These are phyloP conservation scores for Closterium sp. DNA, from an alignment of 139 green algal species.

Conservation along the genomic window DNA sequence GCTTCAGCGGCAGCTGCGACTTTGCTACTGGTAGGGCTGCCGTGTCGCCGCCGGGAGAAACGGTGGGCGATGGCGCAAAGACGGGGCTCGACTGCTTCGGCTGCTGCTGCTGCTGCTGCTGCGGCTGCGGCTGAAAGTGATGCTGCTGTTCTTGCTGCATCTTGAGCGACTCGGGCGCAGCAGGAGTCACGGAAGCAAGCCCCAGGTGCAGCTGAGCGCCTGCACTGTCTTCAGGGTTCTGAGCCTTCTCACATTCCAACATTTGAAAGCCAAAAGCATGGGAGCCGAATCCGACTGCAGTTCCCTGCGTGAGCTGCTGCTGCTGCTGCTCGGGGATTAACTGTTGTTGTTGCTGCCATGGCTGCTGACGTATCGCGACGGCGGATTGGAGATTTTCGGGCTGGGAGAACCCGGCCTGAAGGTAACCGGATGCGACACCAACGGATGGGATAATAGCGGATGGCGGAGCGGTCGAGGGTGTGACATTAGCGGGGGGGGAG, in stretches of 20 bases:
- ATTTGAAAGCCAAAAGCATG: background rate
- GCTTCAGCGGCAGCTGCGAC: background rate
- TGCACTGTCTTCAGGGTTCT: too few relatives aligned
- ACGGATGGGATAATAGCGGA: background rate
- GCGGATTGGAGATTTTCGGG: too few relatives aligned
- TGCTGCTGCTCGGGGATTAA: slow-evolving; percentile 6
- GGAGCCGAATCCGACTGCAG: background rate
- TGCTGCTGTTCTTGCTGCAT: slow-evolving; percentile 17
- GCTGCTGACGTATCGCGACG: too few relatives aligned
- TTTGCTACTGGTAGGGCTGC: background rate
- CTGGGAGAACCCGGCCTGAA: too few relatives aligned
- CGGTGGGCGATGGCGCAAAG: background rate
- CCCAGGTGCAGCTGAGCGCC: background rate
- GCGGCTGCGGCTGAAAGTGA: background rate
- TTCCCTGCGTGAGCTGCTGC: background rate
- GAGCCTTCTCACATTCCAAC: background rate
- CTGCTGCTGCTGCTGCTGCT: background rate
- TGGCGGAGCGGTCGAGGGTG: background rate
- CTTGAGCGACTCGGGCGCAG: background rate
- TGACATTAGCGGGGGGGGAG: background rate
- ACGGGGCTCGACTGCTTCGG: background rate
- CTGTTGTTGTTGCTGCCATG: slow-evolving; percentile 1
- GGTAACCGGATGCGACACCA: background rate
- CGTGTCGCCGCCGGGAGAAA: background rate
- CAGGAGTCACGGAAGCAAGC: background rate